Evolutionary conservation across 352 stramenopile genomes (phyloP).

Genomic region (Phytopythium chamaehyphon): DNA sequence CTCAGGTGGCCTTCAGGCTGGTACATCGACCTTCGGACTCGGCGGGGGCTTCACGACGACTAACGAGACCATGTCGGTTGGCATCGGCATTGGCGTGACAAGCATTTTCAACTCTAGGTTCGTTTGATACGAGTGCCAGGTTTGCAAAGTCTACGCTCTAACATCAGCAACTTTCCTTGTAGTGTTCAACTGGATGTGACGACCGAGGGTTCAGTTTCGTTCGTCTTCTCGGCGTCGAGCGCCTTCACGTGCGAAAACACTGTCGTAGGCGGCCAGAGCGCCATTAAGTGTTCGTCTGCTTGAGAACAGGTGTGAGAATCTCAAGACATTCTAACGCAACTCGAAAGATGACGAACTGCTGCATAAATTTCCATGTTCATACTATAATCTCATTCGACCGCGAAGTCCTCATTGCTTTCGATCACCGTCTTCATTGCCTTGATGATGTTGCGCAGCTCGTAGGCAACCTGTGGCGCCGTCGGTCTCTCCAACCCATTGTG

Average conservation of each 20-base stretch:
- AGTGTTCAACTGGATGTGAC: constrained; percentile 1
- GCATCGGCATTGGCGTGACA: constrained; percentile 3
- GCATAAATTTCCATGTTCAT: not conserved
- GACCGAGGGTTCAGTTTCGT: not conserved
- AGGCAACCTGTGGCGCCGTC: constrained; percentile 17
- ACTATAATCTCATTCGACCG: not conserved
- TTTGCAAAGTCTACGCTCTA: no score
- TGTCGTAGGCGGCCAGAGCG: constrained; percentile 5
- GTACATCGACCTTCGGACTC: constrained; percentile 1
- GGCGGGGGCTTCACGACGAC: constrained; percentile 8
- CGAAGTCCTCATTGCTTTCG: not conserved
- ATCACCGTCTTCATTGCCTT: not conserved
- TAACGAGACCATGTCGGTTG: constrained; percentile 2
- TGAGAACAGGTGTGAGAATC: not conserved
- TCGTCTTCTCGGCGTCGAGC: constrained; percentile 1
- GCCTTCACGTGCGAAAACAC: constrained; percentile 3
- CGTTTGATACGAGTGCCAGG: not conserved
- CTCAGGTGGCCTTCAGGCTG: constrained; percentile 4
- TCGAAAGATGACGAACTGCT: not conserved
- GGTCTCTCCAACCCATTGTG: constrained; percentile 18
- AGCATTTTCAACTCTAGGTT: constrained; percentile 7
- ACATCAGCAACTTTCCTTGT: no score
- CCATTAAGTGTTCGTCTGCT: constrained; percentile 4
- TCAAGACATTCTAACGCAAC: not conserved
- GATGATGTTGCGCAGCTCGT: constrained; percentile 26